Conservation (phyloP, 768 basidiomycete genomes). For the Xanthoconium purpureum region DNA sequence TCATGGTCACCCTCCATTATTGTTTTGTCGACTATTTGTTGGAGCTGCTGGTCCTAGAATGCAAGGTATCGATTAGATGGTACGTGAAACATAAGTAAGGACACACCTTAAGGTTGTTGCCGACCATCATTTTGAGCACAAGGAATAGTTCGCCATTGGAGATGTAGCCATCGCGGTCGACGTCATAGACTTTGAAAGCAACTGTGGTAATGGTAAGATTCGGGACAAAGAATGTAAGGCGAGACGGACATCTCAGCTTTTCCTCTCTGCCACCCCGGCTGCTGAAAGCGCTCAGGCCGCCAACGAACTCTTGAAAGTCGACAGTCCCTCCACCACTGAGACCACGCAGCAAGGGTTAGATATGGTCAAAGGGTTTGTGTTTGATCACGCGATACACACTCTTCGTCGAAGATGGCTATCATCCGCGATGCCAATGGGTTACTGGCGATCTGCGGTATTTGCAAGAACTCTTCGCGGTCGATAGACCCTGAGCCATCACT, state of each 20-base stretch:
- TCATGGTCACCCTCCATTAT: slow-evolving; percentile 99
- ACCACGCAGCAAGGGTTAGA: neutral
- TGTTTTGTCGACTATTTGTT: slow-evolving; percentile 99
- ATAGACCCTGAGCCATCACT: slow-evolving; percentile 98
- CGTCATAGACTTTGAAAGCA: slow-evolving; percentile 99
- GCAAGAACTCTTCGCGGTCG: slow-evolving; percentile 97
- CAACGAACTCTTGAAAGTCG: slow-evolving; percentile 99
- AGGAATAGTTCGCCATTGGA: slow-evolving; percentile 98
- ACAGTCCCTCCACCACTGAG: slow-evolving; percentile 94
- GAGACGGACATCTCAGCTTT: slow-evolving; percentile 82
- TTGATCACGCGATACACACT: slow-evolving; percentile 56
- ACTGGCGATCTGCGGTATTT: slow-evolving; percentile 98
- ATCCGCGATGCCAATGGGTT: slow-evolving; percentile 95
- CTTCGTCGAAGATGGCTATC: slow-evolving; percentile 99
- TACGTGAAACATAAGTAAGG: neutral
- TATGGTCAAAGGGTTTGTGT: neutral
- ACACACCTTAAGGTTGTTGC: slow-evolving; percentile 90
- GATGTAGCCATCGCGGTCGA: slow-evolving; percentile 96
- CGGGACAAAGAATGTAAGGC: neutral
- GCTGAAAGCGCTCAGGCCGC: slow-evolving; percentile 95
- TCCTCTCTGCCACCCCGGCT: slow-evolving; percentile 96
- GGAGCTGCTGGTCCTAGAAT: slow-evolving; percentile 89
- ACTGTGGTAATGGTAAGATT: slow-evolving; percentile 47
- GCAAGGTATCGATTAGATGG: neutral
- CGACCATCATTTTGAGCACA: slow-evolving; percentile 99